phyloP scores from a whole-genome alignment of 2,329 filamentous ascomycete genomes.

The Fusarium tupiense region DNA sequence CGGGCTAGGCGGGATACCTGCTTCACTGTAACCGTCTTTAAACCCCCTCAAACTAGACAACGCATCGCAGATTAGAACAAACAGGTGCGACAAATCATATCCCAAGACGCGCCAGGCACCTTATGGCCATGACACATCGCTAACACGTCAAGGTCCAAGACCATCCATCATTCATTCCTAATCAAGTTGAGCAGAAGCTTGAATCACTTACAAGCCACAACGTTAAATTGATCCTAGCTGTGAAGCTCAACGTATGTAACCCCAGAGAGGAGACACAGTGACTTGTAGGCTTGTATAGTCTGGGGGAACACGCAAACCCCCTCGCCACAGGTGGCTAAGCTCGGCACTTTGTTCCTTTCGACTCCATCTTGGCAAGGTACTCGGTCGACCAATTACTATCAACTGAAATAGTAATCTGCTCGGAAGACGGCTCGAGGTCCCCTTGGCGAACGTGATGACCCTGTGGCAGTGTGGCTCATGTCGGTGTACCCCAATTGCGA shows the following conservation, averaged over 20 bases:
- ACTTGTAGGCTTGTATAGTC: not conserved
- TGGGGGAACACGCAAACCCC: conserved; percentile 41
- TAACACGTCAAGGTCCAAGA: conserved; percentile 16
- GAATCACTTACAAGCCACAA: conserved; percentile 33
- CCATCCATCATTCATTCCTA: conserved; percentile 17
- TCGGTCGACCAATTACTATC: conserved; percentile 12
- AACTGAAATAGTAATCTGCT: not conserved
- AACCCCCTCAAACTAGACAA: conserved; percentile 17
- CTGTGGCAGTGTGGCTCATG: conserved; percentile 10
- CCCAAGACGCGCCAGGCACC: not conserved
- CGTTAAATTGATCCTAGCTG: conserved; percentile 21
- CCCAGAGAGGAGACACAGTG: conserved; percentile 10
- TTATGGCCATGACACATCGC: conserved; percentile 28
- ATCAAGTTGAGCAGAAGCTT: conserved; percentile 27
- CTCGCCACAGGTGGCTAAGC: conserved; percentile 44
- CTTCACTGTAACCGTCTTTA: not conserved
- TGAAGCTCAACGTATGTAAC: conserved; percentile 4
- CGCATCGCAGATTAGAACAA: conserved; percentile 30
- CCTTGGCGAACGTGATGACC: conserved; percentile 19
- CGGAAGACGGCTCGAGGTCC: conserved; percentile 32
- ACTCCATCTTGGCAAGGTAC: conserved; percentile 9
- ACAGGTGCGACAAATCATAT: conserved; percentile 23
- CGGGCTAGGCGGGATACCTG: not conserved
- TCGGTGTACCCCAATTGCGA: conserved; percentile 3
- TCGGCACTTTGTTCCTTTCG: conserved; percentile 25